Conservation (phyloP, 352 stramenopile species). For the Phytophthora ramorum region DNA sequence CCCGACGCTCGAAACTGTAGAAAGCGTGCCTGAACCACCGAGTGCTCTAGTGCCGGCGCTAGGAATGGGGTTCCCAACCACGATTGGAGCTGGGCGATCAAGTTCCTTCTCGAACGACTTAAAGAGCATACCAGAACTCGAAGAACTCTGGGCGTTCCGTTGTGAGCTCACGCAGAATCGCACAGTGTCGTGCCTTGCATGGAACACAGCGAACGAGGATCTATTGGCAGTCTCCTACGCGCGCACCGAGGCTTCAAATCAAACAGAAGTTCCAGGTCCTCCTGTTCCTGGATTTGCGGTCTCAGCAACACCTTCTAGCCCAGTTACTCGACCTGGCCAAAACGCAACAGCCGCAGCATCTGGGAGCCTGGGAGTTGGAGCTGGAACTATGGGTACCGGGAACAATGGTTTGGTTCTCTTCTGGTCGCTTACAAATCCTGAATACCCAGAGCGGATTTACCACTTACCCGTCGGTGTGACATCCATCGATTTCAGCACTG, state of each 20-base stretch:
- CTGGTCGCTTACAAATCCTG: constrained; percentile 94
- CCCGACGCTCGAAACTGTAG: constrained; percentile 38
- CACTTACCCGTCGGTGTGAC: constrained; percentile 78
- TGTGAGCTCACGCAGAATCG: constrained; percentile 68
- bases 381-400: constrained; percentile 4
- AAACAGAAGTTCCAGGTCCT: background rate
- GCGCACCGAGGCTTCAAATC: constrained; percentile 12
- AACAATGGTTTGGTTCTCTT: constrained; percentile 91
- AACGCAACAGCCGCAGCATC: constrained; percentile 6
- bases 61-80: constrained; percentile 21
- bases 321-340: constrained; percentile 15
- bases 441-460: constrained; percentile 92
- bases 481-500: constrained; percentile 89
- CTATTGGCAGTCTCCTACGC: constrained; percentile 92
- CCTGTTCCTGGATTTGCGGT: constrained; percentile 3
- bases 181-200: constrained; percentile 80
- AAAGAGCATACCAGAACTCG: constrained; percentile 36
- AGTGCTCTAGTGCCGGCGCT: constrained; percentile 20
- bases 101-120: background rate
- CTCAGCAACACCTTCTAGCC: background rate
- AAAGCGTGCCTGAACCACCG: constrained; percentile 19
- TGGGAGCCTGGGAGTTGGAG: background rate
- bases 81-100: constrained; percentile 4
- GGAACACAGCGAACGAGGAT: constrained; percentile 90
- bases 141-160: constrained; percentile 82